Evolutionary conservation across 768 basidiomycete genomes (phyloP).

Genomic region (Hygrophoropsis aurantiaca): DNA sequence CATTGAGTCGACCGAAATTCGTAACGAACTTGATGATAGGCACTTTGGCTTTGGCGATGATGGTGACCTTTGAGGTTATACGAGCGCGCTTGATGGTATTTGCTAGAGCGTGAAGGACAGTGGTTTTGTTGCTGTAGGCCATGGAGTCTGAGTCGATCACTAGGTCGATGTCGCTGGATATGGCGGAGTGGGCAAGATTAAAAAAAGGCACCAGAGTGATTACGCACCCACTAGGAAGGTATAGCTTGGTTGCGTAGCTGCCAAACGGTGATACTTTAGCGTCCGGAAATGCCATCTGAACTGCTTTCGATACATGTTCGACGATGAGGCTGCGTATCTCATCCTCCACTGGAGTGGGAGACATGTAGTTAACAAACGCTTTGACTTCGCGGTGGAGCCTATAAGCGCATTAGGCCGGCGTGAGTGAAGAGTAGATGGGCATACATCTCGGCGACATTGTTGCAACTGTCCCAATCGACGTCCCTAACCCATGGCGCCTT

Average conservation of each 20-base stretch:
- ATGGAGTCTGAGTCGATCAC: slow-evolving; percentile 82
- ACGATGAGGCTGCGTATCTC: slow-evolving; percentile 79
- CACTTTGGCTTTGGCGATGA: slow-evolving; percentile 92
- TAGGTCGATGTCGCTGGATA: slow-evolving; percentile 88
- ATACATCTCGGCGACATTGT: slow-evolving; percentile 83
- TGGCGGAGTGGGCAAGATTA: background rate
- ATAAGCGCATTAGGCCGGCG: slow-evolving; percentile 9
- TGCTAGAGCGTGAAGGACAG: slow-evolving; percentile 75
- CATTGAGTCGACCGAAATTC: slow-evolving; percentile 73
- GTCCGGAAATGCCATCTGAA: slow-evolving; percentile 70
- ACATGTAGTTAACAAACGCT: slow-evolving; percentile 85
- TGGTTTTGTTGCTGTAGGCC: slow-evolving; percentile 66
- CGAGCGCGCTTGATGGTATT: slow-evolving; percentile 69
- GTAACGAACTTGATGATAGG: slow-evolving; percentile 97
- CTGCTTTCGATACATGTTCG: slow-evolving; percentile 61
- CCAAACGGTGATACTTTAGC: slow-evolving; percentile 87
- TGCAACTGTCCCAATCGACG: slow-evolving; percentile 72
- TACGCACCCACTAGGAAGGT: slow-evolving; percentile 86
- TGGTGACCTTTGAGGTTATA: slow-evolving; percentile 78
- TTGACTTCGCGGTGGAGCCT: slow-evolving; percentile 88
- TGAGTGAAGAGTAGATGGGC: slow-evolving; percentile 27
- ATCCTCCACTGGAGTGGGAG: slow-evolving; percentile 82
- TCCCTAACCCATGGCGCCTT: slow-evolving; percentile 68
- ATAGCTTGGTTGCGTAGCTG: slow-evolving; percentile 89
- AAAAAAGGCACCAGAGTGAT: background rate